Conservation (phyloP, 495 filamentous ascomycete species). For the Terfezia claveryi region DNA sequence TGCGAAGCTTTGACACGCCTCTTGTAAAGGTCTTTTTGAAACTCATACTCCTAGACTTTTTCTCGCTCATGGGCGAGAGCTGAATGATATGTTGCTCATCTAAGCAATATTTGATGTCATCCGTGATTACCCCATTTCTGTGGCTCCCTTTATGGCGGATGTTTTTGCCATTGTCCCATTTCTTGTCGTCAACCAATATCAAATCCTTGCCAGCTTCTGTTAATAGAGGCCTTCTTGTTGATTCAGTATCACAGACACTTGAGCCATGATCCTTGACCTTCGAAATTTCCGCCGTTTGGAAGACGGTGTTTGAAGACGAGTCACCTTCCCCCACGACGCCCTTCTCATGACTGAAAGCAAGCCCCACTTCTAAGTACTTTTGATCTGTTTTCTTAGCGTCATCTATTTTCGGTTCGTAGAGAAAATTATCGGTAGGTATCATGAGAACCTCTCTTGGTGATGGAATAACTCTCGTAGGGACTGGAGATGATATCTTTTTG, state of each 20-base stretch:
- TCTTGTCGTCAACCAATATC: background rate
- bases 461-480: no score
- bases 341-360: no score
- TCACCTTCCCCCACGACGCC: no score
- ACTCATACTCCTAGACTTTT: constrained; percentile 10
- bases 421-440: no score
- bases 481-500: background rate
- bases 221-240: background rate
- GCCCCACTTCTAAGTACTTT: no score
- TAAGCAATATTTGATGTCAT: background rate
- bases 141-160: background rate
- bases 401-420: no score
- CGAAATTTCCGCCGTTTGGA: background rate
- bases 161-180: background rate
- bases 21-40: constrained; percentile 14
- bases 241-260: background rate
- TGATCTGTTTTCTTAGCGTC: no score
- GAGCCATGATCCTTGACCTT: background rate
- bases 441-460: no score
- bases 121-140: no score
- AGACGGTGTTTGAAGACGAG: no score
- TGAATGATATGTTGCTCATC: background rate
- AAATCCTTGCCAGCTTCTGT: background rate
- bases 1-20: constrained; percentile 13
- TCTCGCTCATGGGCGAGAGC: background rate